Evolutionary conservation across 2,329 filamentous ascomycete genomes (phyloP).

Genomic region (Colletotrichum sublineola): DNA sequence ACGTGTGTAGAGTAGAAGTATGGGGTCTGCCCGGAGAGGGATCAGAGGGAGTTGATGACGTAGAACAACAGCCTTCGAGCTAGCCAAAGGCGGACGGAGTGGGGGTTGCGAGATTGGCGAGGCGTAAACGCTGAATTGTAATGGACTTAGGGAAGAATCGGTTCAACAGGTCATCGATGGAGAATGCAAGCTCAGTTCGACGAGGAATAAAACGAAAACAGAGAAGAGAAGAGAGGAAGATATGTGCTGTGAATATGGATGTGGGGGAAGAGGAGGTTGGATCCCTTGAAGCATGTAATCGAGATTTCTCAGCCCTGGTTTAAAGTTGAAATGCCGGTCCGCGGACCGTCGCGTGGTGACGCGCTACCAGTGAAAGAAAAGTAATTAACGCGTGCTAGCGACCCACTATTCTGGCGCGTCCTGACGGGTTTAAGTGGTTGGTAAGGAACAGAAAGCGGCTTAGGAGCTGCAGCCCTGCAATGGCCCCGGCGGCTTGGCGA

Average conservation of each 20-base stretch:
- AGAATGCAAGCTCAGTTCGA: not conserved
- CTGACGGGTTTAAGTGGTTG: slow-evolving; percentile 27
- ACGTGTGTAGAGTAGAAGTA: not conserved
- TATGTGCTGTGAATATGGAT: not conserved
- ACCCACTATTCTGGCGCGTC: slow-evolving; percentile 35
- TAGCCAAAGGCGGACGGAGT: slow-evolving; percentile 10
- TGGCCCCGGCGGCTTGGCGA: slow-evolving; percentile 23
- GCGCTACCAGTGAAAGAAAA: slow-evolving; percentile 22
- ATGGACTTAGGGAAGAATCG: not conserved
- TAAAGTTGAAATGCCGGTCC: slow-evolving; percentile 26
- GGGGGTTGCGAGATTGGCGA: slow-evolving; percentile 1
- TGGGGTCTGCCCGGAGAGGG: not conserved
- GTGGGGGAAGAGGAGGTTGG: slow-evolving; percentile 22
- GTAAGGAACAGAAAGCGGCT: slow-evolving; percentile 13
- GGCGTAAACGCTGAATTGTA: slow-evolving; percentile 21
- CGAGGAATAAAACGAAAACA: not conserved
- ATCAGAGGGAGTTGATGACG: slow-evolving; percentile 11
- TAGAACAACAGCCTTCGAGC: slow-evolving; percentile 16
- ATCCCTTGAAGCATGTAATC: slow-evolving; percentile 14
- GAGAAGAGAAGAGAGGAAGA: not conserved
- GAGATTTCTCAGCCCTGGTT: slow-evolving; percentile 27
- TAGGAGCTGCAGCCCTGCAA: slow-evolving; percentile 37
- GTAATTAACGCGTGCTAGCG: slow-evolving; percentile 30
- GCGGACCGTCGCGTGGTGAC: slow-evolving; percentile 37
- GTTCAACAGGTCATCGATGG: slow-evolving; percentile 14